Percentiles rank a stretch among this genome's conserved stretches.
Conservation (phyloP, 495 filamentous ascomycete genomes). For the Xylaria venustula region DNA sequence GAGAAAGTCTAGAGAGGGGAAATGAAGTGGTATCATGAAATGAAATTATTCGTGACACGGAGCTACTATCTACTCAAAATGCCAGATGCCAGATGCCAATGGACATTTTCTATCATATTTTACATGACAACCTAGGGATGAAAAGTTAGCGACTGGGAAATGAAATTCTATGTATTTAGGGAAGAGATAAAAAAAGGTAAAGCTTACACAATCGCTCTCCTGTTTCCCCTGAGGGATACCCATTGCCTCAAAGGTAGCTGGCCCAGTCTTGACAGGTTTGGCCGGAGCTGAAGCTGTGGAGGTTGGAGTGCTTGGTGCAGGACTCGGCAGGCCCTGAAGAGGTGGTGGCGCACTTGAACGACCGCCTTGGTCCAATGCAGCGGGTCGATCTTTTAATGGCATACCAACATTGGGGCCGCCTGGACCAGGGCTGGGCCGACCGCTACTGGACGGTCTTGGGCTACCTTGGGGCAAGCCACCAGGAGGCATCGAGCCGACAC, state of each 20-base stretch:
- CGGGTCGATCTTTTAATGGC: conserved; percentile 24
- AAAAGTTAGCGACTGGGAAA: background rate
- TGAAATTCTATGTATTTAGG: too few species aligned
- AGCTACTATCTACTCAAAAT: background rate
- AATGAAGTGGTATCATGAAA: conserved; percentile 2
- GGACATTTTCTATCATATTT: background rate
- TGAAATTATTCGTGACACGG: background rate
- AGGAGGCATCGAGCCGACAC: conserved; percentile 31
- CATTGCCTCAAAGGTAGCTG: conserved; percentile 98
- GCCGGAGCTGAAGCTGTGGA: conserved; percentile 32
- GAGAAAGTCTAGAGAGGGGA: background rate
- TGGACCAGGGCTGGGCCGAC: conserved; percentile 3
- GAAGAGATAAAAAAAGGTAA: background rate
- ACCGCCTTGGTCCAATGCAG: conserved; percentile 20
- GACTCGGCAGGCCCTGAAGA: conserved; percentile 34
- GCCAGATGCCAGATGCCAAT: background rate
- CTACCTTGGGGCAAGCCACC: conserved; percentile 27
- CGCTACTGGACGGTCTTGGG: conserved; percentile 11
- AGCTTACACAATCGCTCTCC: conserved; percentile 87
- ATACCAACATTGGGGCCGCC: conserved; percentile 4
- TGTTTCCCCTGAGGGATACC: conserved; percentile 78
- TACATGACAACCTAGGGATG: conserved; percentile 6
- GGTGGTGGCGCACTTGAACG: conserved; percentile 37
- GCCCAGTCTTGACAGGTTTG: conserved; percentile 70
- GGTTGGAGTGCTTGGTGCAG: conserved; percentile 21